Conservation (phyloP, 495 filamentous ascomycete species). For the Margaritispora aquatica region DNA sequence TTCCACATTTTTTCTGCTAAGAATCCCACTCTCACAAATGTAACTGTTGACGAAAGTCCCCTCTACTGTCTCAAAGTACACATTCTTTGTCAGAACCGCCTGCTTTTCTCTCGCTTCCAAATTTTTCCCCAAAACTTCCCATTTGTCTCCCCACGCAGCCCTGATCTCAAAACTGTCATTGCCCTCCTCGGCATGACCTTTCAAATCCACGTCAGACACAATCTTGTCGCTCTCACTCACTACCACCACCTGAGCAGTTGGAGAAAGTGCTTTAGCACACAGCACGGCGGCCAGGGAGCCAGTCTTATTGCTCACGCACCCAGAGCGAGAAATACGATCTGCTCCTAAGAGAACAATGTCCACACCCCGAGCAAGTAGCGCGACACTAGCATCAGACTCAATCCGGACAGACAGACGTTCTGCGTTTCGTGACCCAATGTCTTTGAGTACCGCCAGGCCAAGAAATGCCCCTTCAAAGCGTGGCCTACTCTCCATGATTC, state of each 20-base stretch:
- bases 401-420: not conserved
- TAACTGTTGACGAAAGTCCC: not conserved
- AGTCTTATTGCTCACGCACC: not conserved
- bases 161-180: not conserved
- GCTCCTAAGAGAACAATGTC: not conserved
- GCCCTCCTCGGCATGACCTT: not conserved
- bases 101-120: not conserved
- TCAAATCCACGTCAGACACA: not conserved
- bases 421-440: not conserved
- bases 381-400: not conserved
- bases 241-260: not conserved
- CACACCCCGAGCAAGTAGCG: not conserved
- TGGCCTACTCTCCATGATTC: not conserved
- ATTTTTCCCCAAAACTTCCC: not conserved
- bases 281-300: not conserved
- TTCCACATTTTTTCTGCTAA: not conserved
- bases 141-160: not conserved
- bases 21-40: not conserved
- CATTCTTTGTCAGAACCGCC: not conserved
- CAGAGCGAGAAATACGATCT: not conserved
- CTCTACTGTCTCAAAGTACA: not conserved
- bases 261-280: not conserved
- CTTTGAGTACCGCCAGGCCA: not conserved
- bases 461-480: not conserved
- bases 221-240: not conserved